phyloP scores from a whole-genome alignment of 768 basidiomycete genomes.

The Lanmaoa rubissima region DNA sequence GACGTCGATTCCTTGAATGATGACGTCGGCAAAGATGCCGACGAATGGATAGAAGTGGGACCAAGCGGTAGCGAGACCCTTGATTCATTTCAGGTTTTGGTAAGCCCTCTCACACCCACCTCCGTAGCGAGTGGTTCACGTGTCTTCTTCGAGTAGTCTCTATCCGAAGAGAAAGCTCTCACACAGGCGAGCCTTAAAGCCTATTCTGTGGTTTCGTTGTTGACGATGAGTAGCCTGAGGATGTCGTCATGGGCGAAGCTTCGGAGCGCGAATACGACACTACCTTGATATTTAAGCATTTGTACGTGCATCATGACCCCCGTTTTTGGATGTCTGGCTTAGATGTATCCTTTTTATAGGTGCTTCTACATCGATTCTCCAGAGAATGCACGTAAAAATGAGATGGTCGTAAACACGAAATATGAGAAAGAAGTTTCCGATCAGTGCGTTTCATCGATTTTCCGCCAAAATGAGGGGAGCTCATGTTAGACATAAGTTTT shows the following conservation, averaged over 20 bases:
- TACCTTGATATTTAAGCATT: constrained; percentile 75
- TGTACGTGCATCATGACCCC: constrained; percentile 46
- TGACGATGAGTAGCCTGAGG: constrained; percentile 19
- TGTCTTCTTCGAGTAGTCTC: constrained; percentile 3
- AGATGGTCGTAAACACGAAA: constrained; percentile 56
- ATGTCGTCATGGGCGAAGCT: constrained; percentile 70
- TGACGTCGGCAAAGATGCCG: constrained; percentile 41
- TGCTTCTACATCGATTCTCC: constrained; percentile 89
- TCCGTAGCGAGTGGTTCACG: neutral
- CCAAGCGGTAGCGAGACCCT: constrained; percentile 21
- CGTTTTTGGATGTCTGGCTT: neutral
- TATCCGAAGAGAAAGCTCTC: constrained; percentile 6
- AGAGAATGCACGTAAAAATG: constrained; percentile 64
- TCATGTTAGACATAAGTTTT: constrained; percentile 45
- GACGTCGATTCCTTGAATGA: constrained; percentile 71
- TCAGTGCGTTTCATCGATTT: constrained; percentile 42
- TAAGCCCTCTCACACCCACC: neutral
- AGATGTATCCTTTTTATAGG: constrained; percentile 36
- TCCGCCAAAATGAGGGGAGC: neutral
- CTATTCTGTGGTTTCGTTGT: neutral
- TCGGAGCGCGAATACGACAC: constrained; percentile 79
- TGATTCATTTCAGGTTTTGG: constrained; percentile 18
- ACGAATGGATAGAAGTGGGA: constrained; percentile 40
- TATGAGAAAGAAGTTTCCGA: constrained; percentile 50
- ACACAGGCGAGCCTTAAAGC: constrained; percentile 3